A percentile compares a stretch with the other conserved stretches of the same genome.
Conservation (phyloP, 1,139 yeast species). For the Hansenula lynferdii region DNA sequence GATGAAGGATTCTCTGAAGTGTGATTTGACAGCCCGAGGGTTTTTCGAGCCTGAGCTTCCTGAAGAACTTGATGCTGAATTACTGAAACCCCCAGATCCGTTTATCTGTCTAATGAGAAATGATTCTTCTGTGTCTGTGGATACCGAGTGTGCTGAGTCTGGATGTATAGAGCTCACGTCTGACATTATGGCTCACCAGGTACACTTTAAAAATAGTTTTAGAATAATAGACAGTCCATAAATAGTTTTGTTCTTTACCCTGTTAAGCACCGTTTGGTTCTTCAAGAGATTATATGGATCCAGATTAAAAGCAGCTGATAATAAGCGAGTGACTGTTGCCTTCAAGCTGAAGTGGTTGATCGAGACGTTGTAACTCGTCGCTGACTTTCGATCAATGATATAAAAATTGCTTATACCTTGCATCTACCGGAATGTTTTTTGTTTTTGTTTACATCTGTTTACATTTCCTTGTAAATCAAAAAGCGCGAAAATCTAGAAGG, state of each 20-base stretch:
- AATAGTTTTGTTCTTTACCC: too few relatives aligned
- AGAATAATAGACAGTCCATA: too few relatives aligned
- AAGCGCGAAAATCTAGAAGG: too few relatives aligned
- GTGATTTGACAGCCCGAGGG: too few relatives aligned
- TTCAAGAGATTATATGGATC: too few relatives aligned
- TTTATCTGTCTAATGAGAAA: conserved; percentile 21
- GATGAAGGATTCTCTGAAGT: conserved; percentile 19
- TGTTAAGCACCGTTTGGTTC: too few relatives aligned
- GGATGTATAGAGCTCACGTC: background rate
- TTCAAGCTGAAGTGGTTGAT: too few relatives aligned
- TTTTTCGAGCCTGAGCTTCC: background rate
- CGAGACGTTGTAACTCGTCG: too few relatives aligned
- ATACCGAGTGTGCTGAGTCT: conserved; percentile 13
- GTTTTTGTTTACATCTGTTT: background rate
- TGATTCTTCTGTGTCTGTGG: conserved; percentile 24
- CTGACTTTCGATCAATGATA: background rate
- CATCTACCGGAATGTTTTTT: background rate
- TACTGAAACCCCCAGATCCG: conserved; percentile 19
- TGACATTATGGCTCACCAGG: background rate
- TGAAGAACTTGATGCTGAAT: conserved; percentile 4
- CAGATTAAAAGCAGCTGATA: too few relatives aligned
- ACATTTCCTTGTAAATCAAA: background rate
- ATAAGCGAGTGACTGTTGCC: too few relatives aligned
- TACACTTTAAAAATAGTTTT: background rate
- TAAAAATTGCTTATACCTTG: background rate